Base-by-base conservation (phyloP, 2,329 filamentous ascomycete species). In the Monosporascus sp. region DNA sequence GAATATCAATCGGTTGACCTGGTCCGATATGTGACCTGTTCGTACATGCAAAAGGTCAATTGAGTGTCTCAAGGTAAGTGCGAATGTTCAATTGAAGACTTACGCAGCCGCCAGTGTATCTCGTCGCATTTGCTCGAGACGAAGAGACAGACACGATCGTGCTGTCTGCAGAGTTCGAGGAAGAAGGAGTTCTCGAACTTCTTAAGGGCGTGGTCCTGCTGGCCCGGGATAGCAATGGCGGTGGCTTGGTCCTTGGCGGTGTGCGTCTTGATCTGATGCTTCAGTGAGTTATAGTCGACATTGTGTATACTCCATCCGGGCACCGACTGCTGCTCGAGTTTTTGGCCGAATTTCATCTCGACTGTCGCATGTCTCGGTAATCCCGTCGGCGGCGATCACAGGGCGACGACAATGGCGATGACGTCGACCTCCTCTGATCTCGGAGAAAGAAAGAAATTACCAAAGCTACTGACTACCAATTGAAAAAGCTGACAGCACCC, bases 211-310 rank as follows among this genome's bases (percentile, higher is more conserved):
- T 75, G 70, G 65, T 87, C 83, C 59, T 77, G 77, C 51, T 87
- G 83, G 17, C 88, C 88, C 1, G 89, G 89, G 51, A 94, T 92
- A 20, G 85, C 58, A 52, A 91, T 83, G 46, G 87, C 86, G 27
- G 76, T 76, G 48, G 84, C 86, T 62, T 88, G 83, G 68, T 86
- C 83, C 45, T 80, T 81, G 14, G 85, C 87, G 2, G 90, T 95
- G 66, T 90, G 82, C 55, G 81, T 81, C 69, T 93, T 94, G 75
- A 95, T 93, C 64, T 89, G 79, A 68, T 89, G 81, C 71, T 95
- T 95, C 58, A 95, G 80, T 48, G 88, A 88, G 68, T 93, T 90
- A 76, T 95, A 95, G 70, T 94, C 90, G 70, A 95, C 84, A 70
- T 95, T 94, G 68, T 92, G 87, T 59, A 89, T 79, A 64, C 82